A percentile compares a stretch with the other conserved stretches of the same genome.
Evolutionary conservation across 306 rosid genomes (phyloP).

Genomic region (Inga leiocalycina): DNA sequence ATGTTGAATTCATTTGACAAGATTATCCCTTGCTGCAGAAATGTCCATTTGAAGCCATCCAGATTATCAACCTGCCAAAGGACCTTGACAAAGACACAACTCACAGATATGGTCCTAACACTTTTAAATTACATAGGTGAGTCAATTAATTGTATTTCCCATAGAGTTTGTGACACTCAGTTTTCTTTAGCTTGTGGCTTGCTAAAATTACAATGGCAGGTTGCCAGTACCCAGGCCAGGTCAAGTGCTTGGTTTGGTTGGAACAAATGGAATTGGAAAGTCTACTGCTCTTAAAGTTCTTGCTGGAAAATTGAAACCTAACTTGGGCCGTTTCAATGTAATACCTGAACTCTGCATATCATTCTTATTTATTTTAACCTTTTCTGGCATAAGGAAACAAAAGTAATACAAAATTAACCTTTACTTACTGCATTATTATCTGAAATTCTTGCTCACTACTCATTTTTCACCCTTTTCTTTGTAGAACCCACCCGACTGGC

Average conservation of each 20-base stretch:
- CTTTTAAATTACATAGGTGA: constrained; percentile 94
- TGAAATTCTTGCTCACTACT: not conserved
- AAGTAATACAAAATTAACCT: constrained; percentile 44
- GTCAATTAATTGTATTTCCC: constrained; percentile 9
- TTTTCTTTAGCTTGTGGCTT: constrained; percentile 30
- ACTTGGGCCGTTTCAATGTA: constrained; percentile 93
- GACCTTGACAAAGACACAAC: constrained; percentile 92
- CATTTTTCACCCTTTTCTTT: constrained; percentile 22
- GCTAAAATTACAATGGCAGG: constrained; percentile 48
- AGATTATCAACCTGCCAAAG: constrained; percentile 92
- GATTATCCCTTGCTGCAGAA: constrained; percentile 53
- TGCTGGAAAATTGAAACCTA: constrained; percentile 94
- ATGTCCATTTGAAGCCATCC: constrained; percentile 98
- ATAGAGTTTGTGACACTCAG: not conserved
- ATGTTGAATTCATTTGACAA: constrained; percentile 19
- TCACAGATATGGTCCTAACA: constrained; percentile 93
- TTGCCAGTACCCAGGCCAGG: constrained; percentile 97
- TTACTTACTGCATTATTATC: constrained; percentile 5
- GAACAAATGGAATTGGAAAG: constrained; percentile 96
- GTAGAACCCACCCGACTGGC: constrained; percentile 99
- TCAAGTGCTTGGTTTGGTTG: constrained; percentile 97
- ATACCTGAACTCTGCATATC: not conserved
- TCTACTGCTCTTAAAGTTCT: constrained; percentile 97
- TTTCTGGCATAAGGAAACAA: not conserved
- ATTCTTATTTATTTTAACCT: not conserved